These are phyloP conservation scores for Clonostachys sp. DNA, from an alignment of 2,329 filamentous ascomycete species.

Conservation along the genomic window DNA sequence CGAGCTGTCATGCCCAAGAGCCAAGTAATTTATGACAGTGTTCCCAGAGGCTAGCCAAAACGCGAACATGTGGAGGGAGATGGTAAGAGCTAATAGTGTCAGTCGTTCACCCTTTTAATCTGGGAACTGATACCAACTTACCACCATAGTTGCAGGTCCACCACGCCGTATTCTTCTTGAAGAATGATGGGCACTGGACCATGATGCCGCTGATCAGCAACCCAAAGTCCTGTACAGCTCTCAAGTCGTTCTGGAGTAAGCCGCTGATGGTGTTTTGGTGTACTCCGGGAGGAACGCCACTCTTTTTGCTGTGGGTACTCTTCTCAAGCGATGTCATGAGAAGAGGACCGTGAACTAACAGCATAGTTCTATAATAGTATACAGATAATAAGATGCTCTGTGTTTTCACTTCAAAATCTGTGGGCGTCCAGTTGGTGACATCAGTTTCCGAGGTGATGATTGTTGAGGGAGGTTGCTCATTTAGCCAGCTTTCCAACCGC, in stretches of 20 bases:
- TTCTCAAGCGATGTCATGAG: conserved; percentile 10
- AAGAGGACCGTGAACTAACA: conserved; percentile 5
- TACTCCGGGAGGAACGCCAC: conserved; percentile 3
- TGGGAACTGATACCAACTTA: conserved; percentile 4
- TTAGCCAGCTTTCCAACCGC: conserved; percentile 9
- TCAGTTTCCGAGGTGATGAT: background rate
- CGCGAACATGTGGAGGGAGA: conserved; percentile 15
- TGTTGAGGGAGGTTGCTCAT: conserved; percentile 1
- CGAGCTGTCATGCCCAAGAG: no score
- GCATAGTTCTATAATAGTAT: background rate
- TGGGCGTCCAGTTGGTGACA: no score
- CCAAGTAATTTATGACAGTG: background rate
- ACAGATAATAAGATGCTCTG: no score
- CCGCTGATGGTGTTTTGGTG: conserved; percentile 6
- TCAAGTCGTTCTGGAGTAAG: conserved; percentile 12
- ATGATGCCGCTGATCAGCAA: conserved; percentile 9
- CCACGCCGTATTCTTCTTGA: conserved; percentile 17
- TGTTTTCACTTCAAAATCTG: no score
- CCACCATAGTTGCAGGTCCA: conserved; percentile 23
- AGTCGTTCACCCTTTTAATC: background rate
- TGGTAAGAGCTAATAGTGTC: background rate
- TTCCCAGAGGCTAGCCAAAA: conserved; percentile 14
- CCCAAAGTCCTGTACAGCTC: conserved; percentile 10
- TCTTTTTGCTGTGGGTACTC: conserved; percentile 3
- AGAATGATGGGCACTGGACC: conserved; percentile 9